Evolutionary conservation across 257 asterid genomes (phyloP), one percentile per base, ranked within the genome.

Genomic region (Buddleja alternifolia): DNA sequence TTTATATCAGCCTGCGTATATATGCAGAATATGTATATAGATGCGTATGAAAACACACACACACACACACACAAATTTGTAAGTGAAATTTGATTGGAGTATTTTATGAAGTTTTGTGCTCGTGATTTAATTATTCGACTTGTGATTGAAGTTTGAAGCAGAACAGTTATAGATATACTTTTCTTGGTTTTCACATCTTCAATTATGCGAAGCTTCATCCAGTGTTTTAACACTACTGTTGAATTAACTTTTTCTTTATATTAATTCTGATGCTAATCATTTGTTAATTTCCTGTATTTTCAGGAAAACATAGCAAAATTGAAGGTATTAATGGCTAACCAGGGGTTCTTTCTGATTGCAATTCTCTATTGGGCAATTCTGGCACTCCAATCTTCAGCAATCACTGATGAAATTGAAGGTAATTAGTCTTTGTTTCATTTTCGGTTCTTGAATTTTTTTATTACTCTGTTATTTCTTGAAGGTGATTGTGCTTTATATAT

Each of bases 351-450:
- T 64, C 78, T 80, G 69, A 52, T 55, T 57, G 74, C 70, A 50
- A 62, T 79, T 48, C 15, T 82, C 25, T 70, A 64, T 77, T 70
- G 54, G 62, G 72, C 75, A 41, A 54, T 55, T 73, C 69, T 86
- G 53, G 75, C 73, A 29, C 67, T 72, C 23, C 79, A 67, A 44
- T 77, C 87, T 63, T 75, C 70, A 59, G 91, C 95, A 29, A 58
- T 4, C 46, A 84, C 93, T 8, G 90, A 90, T 70, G 70, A 70
- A 15, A 69, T 54, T 10, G 95, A 93, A 21, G 92, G 98, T 92
- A 79, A 32, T 12, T 51, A 12, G 5, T 69, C 20, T 58, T 58
- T 14, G 12, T 52, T 67, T 66, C 14, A 20, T 12, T 55, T 65
- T 48, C 50, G 17, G 8, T 69, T 44, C n/a, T 24, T 54, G 45